Evolutionary conservation across 2,329 filamentous ascomycete species (phyloP), one percentile per base, ranked within the genome.

Genomic region (Trichoderma cornu-damae): DNA sequence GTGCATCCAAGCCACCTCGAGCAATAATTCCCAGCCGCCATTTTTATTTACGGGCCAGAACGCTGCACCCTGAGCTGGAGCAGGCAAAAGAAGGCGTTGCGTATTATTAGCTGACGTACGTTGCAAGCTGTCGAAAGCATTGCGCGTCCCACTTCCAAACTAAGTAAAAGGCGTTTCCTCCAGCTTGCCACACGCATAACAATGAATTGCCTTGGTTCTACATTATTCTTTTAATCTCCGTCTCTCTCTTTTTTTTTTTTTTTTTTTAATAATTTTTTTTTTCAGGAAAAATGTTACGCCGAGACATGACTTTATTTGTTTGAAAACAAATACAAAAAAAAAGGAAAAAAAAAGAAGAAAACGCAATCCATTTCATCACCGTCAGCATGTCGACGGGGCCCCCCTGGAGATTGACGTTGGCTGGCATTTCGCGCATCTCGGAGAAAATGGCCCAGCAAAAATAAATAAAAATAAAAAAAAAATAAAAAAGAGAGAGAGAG

Each of bases 31-130:
- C 9, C 32, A 4, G 26, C 35, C 22, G 32, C 47, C 47, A 50
- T 32, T 52, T n/a, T 42, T 52, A 32, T 52, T 30, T 18, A 51
- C 16, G 24, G 16, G 26, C n/a, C 11, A 16, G 38, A n/a, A 24
- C 22, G 28, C 22, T 8, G 40, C 22, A 24, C 30, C 6, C 35
- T n/a, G 9, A 30, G 37, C 28, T 30, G 30, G n/a, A 14, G 35
- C 54, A 50, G 55, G 53, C 38, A 53, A 46, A 22, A 28, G 48
- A 24, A 59, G 16, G 58, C 38, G 11, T 57, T 51, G 32, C 61
- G 60, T 61, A n/a, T n/a, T n/a, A n/a, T n/a, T n/a, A 59, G 62
- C 64, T 66, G 65, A 66, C 68, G 67, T 69, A 66, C 68, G 67
- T 69, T 65, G 68, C 67, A 64, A 47, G 48, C 60, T 58, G 42